Percentiles rank a stretch among this genome's conserved stretches.
phyloP scores from a whole-genome alignment of 2,329 filamentous ascomycete genomes.

The Hirsutella minnesotensis region DNA sequence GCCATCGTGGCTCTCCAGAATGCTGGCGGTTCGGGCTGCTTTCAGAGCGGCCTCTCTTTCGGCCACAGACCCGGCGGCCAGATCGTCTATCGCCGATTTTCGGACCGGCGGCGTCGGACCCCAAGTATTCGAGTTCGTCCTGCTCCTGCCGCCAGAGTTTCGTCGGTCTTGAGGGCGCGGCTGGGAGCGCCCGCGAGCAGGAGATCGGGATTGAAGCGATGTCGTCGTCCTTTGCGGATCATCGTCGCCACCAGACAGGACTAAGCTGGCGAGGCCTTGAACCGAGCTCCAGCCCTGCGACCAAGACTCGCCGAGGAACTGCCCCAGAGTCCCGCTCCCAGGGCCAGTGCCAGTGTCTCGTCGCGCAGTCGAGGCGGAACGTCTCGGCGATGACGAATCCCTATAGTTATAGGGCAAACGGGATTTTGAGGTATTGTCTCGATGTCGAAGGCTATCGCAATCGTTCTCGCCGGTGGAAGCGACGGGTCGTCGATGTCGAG shows the following conservation, averaged over 20 bases:
- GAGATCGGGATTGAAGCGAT: background rate
- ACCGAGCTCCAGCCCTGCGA: slow-evolving; percentile 43
- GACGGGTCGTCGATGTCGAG: slow-evolving; percentile 37
- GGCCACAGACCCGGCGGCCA: slow-evolving; percentile 41
- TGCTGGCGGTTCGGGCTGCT: slow-evolving; percentile 43
- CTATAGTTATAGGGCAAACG: slow-evolving; percentile 25
- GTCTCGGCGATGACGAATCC: slow-evolving; percentile 36
- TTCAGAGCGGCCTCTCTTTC: slow-evolving; percentile 43
- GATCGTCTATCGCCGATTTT: slow-evolving; percentile 29
- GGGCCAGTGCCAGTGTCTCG: slow-evolving; percentile 24
- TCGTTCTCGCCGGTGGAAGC: slow-evolving; percentile 16
- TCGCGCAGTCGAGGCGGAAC: slow-evolving; percentile 16
- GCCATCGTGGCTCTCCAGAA: slow-evolving; percentile 49
- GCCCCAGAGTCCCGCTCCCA: slow-evolving; percentile 10
- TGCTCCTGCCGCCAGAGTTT: slow-evolving; percentile 7
- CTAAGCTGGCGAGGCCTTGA: slow-evolving; percentile 38
- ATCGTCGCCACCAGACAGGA: slow-evolving; percentile 18
- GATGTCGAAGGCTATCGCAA: slow-evolving; percentile 17
- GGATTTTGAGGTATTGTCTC: slow-evolving; percentile 13
- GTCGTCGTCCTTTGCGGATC: slow-evolving; percentile 1
- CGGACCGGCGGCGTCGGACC: slow-evolving; percentile 35
- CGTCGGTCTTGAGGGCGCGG: slow-evolving; percentile 10
- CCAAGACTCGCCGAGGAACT: slow-evolving; percentile 39
- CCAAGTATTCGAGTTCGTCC: slow-evolving; percentile 24
- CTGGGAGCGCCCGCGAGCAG: slow-evolving; percentile 8